Evolutionary conservation across 164 flowering plant species (phyloP).

Genomic region (Pachysandra terminalis): DNA sequence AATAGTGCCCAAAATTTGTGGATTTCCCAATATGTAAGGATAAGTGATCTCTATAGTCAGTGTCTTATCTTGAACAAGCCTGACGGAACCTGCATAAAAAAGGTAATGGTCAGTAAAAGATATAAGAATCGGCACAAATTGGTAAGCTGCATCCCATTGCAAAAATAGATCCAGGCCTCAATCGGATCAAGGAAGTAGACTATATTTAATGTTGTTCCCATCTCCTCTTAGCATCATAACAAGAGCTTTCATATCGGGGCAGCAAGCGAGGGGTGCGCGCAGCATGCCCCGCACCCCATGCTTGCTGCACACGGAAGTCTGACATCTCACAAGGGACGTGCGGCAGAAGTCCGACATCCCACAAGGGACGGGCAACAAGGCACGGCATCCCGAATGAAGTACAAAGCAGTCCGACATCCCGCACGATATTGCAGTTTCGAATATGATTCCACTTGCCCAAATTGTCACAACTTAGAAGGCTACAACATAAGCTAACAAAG

Average conservation of each 20-base stretch:
- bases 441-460: background rate
- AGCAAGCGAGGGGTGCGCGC: too few species aligned
- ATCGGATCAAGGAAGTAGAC: background rate
- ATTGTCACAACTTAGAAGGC: background rate
- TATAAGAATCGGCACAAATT: background rate
- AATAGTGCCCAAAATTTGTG: too few species aligned
- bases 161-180: background rate
- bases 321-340: too few species aligned
- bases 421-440: too few species aligned
- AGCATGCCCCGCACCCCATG: too few species aligned
- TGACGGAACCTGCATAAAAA: slow-evolving; percentile 41
- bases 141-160: background rate
- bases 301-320: too few species aligned
- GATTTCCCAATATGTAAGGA: background rate
- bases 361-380: too few species aligned
- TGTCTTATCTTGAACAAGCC: slow-evolving; percentile 34
- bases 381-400: too few species aligned
- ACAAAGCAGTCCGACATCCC: too few species aligned
- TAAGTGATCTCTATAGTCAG: too few species aligned
- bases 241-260: too few species aligned
- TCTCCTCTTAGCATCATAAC: background rate
- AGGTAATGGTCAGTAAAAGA: slow-evolving; percentile 1
- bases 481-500: background rate
- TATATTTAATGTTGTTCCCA: background rate
- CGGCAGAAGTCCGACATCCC: too few species aligned